Evolutionary conservation across 768 basidiomycete species (phyloP).

Genomic region (Lentinula aciculospora): DNA sequence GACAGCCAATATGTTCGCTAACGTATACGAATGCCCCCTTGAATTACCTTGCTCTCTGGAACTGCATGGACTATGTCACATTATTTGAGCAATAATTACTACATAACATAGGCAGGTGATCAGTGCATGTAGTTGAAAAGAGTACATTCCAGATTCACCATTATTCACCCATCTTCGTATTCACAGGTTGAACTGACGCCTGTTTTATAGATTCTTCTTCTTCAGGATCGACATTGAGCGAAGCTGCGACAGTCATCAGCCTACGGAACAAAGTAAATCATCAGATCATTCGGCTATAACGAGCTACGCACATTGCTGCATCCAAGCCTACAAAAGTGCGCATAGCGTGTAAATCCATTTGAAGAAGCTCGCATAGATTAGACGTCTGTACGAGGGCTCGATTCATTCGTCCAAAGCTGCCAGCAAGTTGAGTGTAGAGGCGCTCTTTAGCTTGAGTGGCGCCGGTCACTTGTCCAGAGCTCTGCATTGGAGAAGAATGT

Average conservation of each 20-base stretch:
- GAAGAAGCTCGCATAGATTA: slow-evolving; percentile 70
- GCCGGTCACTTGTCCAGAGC: slow-evolving; percentile 29
- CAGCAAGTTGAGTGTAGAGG: slow-evolving; percentile 72
- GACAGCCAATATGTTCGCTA: no score
- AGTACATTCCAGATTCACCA: background rate
- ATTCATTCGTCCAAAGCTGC: slow-evolving; percentile 62
- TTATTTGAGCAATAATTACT: no score
- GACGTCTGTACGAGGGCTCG: slow-evolving; percentile 67
- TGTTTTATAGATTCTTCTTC: slow-evolving; percentile 4
- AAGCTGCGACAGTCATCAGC: slow-evolving; percentile 46
- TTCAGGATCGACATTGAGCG: slow-evolving; percentile 28
- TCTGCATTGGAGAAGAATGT: background rate
- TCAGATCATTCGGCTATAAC: background rate
- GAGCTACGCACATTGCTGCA: slow-evolving; percentile 65
- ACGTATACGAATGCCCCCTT: no score
- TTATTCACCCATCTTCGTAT: background rate
- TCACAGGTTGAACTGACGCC: background rate
- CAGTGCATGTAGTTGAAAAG: no score
- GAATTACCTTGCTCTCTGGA: no score
- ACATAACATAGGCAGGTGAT: no score
- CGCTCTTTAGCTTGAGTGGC: slow-evolving; percentile 77
- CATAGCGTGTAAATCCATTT: slow-evolving; percentile 76
- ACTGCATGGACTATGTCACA: no score
- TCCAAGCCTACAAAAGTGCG: slow-evolving; percentile 71
- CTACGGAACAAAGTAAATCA: slow-evolving; percentile 18